Base-by-base conservation (phyloP, 179 eudicot genomes). In the Heliamphora ciliata region DNA sequence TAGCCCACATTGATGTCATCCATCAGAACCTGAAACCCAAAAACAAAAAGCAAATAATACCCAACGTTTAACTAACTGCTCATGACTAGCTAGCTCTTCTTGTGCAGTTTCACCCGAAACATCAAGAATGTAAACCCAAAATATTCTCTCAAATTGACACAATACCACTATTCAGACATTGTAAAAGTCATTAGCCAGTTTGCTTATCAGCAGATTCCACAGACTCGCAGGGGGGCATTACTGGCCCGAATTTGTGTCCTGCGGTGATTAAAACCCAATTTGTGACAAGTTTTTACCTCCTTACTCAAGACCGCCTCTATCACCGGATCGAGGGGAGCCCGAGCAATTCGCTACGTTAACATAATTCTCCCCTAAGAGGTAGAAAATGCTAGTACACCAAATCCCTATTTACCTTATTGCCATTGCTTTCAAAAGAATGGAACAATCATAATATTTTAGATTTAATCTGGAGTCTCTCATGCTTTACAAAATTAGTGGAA, bases 1-100 rank as follows among this genome's bases (percentile, higher is more conserved):
- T 95, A 95, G 18, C 98, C 98, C 4, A 94, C 86, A 83, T 94
- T 95, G 71, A 95, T 92, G 85, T 95, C 98, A 89, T 95, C 98
- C 94, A 93, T 91, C 81, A 95, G 83, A 60, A 95, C 95, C 98
- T 93, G 89, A 88, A 68, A 17, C 67, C 44, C 54, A 80, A 79
- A 67, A 65, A 21, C 14, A 4, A 61, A 17, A 46, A 61, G 13
- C 4, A 67, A 74, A 40, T 47, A 18, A 61, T 5, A 48, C 8
- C n/a, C 6, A 72, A 73, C 14, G 17, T 52, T 52, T 10, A 71
- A 58, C 5, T 68, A 65, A 31, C 1, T 74, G 63, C 24, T 76
- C n/a, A 70, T n/a, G 21, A 77, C 80, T 59, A 47, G 7, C 24
- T 52, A 52, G 51, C 24, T 67, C 1, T 40, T 54, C 61, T 31